Evolutionary conservation across 2,329 filamentous ascomycete genomes (phyloP).

Genomic region (Pyrenochaeta sp.): DNA sequence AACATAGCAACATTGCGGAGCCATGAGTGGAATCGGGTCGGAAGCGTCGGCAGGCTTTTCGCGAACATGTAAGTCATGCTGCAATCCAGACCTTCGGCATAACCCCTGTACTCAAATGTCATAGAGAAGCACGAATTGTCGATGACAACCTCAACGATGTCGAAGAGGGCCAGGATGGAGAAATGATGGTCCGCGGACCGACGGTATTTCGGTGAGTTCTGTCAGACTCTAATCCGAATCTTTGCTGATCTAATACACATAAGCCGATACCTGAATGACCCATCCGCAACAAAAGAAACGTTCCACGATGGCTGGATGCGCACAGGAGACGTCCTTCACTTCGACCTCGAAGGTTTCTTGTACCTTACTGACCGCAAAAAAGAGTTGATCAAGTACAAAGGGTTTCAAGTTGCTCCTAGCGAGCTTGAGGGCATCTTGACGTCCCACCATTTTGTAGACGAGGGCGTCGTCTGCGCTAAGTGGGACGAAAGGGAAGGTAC

Average conservation of each 20-base stretch:
- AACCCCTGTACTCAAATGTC: neutral
- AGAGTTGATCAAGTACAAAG: constrained; percentile 46
- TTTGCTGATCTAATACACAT: neutral
- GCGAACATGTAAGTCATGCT: constrained; percentile 12
- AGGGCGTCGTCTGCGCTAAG: constrained; percentile 37
- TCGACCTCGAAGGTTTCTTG: constrained; percentile 41
- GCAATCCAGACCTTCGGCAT: too few species aligned
- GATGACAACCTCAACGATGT: constrained; percentile 42
- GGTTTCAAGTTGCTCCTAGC: constrained; percentile 42
- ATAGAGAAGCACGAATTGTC: constrained; percentile 35
- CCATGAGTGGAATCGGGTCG: constrained; percentile 14
- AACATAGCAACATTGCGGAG: constrained; percentile 23
- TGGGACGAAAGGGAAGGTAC: constrained; percentile 31
- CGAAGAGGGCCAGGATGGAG: constrained; percentile 32
- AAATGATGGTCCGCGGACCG: constrained; percentile 37
- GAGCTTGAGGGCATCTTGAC: constrained; percentile 44
- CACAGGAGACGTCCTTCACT: constrained; percentile 41
- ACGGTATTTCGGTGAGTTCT: constrained; percentile 26
- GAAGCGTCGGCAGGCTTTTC: constrained; percentile 26
- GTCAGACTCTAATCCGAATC: neutral
- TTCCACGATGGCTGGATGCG: constrained; percentile 41
- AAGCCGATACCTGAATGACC: constrained; percentile 38
- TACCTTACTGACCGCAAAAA: constrained; percentile 46
- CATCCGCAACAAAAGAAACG: constrained; percentile 31
- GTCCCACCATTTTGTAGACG: constrained; percentile 26